A percentile compares a stretch with the other conserved stretches of the same genome.
phyloP scores from a whole-genome alignment of 2,329 filamentous ascomycete species.

The Verticillium nubilum region DNA sequence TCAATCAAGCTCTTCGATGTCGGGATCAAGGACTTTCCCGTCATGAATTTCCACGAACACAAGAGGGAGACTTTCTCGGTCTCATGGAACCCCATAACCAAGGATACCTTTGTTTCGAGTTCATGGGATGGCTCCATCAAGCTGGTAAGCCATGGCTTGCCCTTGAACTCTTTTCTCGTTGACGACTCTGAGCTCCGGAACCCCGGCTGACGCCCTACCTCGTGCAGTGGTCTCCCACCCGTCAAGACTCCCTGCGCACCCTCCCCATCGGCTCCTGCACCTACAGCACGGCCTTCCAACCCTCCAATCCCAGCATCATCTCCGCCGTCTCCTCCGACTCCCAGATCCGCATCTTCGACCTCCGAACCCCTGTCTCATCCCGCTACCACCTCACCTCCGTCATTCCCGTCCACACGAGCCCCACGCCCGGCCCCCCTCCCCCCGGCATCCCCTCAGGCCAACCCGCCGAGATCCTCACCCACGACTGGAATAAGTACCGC shows the following conservation, averaged over 20 bases:
- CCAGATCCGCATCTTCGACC: constrained; percentile 84
- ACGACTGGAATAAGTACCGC: constrained; percentile 99
- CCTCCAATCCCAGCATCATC: constrained; percentile 78
- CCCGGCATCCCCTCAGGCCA: constrained; percentile 36
- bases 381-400: constrained; percentile 81
- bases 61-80: constrained; percentile 90
- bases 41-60: constrained; percentile 91
- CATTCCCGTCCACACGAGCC: constrained; percentile 74
- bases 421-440: constrained; percentile 28
- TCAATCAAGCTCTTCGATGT: constrained; percentile 93
- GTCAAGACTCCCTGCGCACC: constrained; percentile 70
- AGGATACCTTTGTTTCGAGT: constrained; percentile 83
- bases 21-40: constrained; percentile 72
- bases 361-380: constrained; percentile 78
- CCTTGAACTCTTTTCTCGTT: neutral
- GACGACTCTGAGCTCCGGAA: neutral
- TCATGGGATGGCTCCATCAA: constrained; percentile 97
- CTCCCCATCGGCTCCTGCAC: constrained; percentile 90
- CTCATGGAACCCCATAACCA: constrained; percentile 85
- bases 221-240: constrained; percentile 73
- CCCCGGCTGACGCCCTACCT: constrained; percentile 2
- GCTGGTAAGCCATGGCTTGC: constrained; percentile 46
- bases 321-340: constrained; percentile 87
- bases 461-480: constrained; percentile 83
- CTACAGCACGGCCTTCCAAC: constrained; percentile 87